phyloP scores from a whole-genome alignment of 1,284 basidiomycete species.

The Thecaphora thlaspeos region DNA sequence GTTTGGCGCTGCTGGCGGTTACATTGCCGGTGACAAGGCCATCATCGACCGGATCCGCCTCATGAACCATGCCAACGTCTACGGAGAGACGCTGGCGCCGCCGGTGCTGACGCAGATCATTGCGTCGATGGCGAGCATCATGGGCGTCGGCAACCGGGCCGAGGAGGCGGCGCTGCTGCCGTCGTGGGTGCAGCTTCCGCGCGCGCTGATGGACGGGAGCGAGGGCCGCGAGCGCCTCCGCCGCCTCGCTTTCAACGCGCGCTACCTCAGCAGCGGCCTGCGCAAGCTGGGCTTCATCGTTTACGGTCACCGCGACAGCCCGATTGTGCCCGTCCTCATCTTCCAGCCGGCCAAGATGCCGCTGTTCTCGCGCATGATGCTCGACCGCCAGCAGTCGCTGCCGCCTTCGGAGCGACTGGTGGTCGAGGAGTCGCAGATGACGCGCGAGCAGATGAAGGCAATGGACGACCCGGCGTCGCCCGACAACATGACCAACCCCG shows the following conservation, averaged over 20 bases:
- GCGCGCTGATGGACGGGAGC: slow-evolving; percentile 43
- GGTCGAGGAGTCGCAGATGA: slow-evolving; percentile 22
- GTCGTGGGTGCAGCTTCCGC: slow-evolving; percentile 47
- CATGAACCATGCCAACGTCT: slow-evolving; percentile 78
- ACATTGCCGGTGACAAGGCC: slow-evolving; percentile 79
- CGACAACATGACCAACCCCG: slow-evolving; percentile 19
- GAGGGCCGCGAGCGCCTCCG: slow-evolving; percentile 81
- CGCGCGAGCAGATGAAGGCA: slow-evolving; percentile 27
- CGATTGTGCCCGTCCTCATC: slow-evolving; percentile 87
- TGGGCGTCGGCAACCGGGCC: slow-evolving; percentile 65
- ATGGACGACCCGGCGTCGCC: slow-evolving; percentile 36
- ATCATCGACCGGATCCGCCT: slow-evolving; percentile 80
- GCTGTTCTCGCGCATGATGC: slow-evolving; percentile 55
- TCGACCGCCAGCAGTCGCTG: slow-evolving; percentile 41
- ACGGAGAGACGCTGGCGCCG: slow-evolving; percentile 88
- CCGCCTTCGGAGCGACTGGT: slow-evolving; percentile 49
- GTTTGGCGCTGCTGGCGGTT: slow-evolving; percentile 94
- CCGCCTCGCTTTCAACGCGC: slow-evolving; percentile 89
- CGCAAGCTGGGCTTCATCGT: slow-evolving; percentile 94
- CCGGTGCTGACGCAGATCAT: slow-evolving; percentile 88
- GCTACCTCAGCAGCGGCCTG: slow-evolving; percentile 84
- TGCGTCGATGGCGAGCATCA: slow-evolving; percentile 91
- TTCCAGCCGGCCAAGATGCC: slow-evolving; percentile 73
- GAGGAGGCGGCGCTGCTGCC: slow-evolving; percentile 50
- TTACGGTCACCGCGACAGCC: slow-evolving; percentile 85